These are phyloP conservation scores for Xylaria arbuscula DNA, from an alignment of 2,329 filamentous ascomycete genomes.

Conservation along the genomic window DNA sequence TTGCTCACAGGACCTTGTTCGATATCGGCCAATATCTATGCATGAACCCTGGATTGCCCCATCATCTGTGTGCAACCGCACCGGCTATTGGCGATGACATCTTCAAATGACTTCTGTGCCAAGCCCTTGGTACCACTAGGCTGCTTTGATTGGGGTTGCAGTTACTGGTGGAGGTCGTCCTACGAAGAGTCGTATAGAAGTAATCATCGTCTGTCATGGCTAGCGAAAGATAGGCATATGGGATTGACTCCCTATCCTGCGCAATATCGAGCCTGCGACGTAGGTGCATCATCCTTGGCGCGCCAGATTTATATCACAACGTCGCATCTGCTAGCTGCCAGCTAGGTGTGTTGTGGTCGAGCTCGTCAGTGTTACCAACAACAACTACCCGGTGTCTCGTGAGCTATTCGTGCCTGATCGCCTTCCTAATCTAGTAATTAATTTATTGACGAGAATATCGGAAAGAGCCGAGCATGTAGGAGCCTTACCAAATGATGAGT, in stretches of 20 bases:
- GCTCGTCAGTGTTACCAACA: slow-evolving; percentile 28
- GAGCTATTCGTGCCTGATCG: slow-evolving; percentile 38
- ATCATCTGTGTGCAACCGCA: slow-evolving; percentile 27
- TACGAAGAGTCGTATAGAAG: slow-evolving; percentile 18
- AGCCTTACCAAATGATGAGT: slow-evolving; percentile 36
- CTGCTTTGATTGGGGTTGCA: slow-evolving; percentile 12
- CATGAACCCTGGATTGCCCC: slow-evolving; percentile 28
- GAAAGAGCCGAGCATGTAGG: slow-evolving; percentile 26
- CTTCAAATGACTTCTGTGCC: slow-evolving; percentile 34
- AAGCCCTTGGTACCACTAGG: slow-evolving; percentile 30
- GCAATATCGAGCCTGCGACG: slow-evolving; percentile 33
- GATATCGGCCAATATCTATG: slow-evolving; percentile 30
- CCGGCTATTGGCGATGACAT: slow-evolving; percentile 33
- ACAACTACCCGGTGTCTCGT: slow-evolving; percentile 42
- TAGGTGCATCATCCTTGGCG: slow-evolving; percentile 33
- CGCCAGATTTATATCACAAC: slow-evolving; percentile 37
- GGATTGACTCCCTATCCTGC: slow-evolving; percentile 32
- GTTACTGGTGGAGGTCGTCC: slow-evolving; percentile 21
- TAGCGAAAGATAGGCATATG: slow-evolving; percentile 28
- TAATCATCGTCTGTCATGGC: slow-evolving; percentile 18
- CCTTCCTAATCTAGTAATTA: slow-evolving; percentile 45
- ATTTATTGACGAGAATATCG: slow-evolving; percentile 32
- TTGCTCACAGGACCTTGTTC: slow-evolving; percentile 18
- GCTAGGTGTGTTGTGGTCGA: slow-evolving; percentile 26
- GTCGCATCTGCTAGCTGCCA: slow-evolving; percentile 40